These are phyloP conservation scores for Scopulariopsis brevicaulis DNA, from an alignment of 2,329 filamentous ascomycete genomes.

Conservation along the genomic window DNA sequence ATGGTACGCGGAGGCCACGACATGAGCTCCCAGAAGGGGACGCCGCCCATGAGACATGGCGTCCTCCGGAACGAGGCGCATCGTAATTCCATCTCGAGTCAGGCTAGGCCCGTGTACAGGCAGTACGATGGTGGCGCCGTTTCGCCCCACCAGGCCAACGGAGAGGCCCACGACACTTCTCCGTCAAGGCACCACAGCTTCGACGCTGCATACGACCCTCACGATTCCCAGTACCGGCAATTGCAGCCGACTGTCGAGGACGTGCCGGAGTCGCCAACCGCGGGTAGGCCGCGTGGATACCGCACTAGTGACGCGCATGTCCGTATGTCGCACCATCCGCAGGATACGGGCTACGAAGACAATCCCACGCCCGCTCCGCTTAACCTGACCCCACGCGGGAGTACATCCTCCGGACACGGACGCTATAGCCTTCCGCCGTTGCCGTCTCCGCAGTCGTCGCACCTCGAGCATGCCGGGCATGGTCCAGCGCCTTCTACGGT, in stretches of 20 bases:
- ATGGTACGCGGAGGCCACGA: conserved; percentile 22
- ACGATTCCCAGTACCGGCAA: conserved; percentile 33
- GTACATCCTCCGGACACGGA: conserved; percentile 14
- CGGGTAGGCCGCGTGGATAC: not conserved
- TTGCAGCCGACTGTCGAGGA: conserved; percentile 57
- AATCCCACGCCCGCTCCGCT: conserved; percentile 31
- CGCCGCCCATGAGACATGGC: conserved; percentile 43
- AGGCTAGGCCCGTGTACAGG: conserved; percentile 42
- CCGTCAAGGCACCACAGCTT: conserved; percentile 37
- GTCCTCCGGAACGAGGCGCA: conserved; percentile 47
- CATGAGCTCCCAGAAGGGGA: conserved; percentile 25
- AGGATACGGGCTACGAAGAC: conserved; percentile 25
- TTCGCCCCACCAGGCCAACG: not conserved
- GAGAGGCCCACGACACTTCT: conserved; percentile 20
- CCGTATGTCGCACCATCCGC: not conserved
- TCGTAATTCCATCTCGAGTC: conserved; percentile 30
- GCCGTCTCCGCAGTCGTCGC: not conserved
- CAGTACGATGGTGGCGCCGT: conserved; percentile 29
- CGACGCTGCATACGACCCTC: conserved; percentile 32
- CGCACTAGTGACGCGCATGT: not conserved
- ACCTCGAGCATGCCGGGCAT: not conserved
- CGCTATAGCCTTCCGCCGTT: conserved; percentile 11
- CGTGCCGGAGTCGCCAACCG: conserved; percentile 36
- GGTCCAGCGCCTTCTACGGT: not conserved
- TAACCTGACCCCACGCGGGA: conserved; percentile 25